Conservation (phyloP, 805 yeast species). For the Wickerhamiella brachini region DNA sequence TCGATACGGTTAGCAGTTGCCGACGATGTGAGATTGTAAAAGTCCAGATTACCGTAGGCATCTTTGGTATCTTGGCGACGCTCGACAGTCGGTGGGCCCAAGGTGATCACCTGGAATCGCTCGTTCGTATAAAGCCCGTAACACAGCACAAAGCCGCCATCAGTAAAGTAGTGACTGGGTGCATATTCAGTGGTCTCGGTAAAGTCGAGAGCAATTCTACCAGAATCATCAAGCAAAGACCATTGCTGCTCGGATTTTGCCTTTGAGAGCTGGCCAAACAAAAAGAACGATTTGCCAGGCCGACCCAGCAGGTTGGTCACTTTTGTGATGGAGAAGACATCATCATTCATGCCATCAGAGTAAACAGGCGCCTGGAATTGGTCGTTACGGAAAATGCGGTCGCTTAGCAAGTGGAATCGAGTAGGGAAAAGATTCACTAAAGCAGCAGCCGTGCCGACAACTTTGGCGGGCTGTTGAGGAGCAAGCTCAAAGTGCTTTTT, state of each 20-base stretch:
- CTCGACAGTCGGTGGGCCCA: conserved; percentile 86
- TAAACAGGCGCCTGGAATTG: conserved; percentile 36
- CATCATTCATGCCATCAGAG: conserved; percentile 1
- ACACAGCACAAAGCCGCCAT: conserved; percentile 66
- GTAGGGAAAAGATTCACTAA: conserved; percentile 22
- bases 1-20: conserved; percentile 14
- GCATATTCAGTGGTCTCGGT: conserved; percentile 44
- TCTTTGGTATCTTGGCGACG: conserved; percentile 50
- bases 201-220: conserved; percentile 50
- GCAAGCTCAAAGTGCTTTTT: conserved; percentile 44
- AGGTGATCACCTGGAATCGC: conserved; percentile 56
- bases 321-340: conserved; percentile 36
- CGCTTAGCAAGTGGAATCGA: conserved; percentile 51
- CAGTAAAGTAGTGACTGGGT: conserved; percentile 46
- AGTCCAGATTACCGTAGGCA: conserved; percentile 67
- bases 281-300: conserved; percentile 56
- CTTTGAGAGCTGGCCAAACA: conserved; percentile 49
- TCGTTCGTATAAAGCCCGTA: conserved; percentile 65
- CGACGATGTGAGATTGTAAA: conserved; percentile 34
- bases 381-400: conserved; percentile 64
- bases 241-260: conserved; percentile 48
- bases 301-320: conserved; percentile 81
- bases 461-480: conserved; percentile 5
- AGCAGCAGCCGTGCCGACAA: conserved; percentile 16
- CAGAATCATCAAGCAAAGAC: conserved; percentile 72